Conservation (phyloP, 2,329 filamentous ascomycete genomes). For the Diaporthe citri region DNA sequence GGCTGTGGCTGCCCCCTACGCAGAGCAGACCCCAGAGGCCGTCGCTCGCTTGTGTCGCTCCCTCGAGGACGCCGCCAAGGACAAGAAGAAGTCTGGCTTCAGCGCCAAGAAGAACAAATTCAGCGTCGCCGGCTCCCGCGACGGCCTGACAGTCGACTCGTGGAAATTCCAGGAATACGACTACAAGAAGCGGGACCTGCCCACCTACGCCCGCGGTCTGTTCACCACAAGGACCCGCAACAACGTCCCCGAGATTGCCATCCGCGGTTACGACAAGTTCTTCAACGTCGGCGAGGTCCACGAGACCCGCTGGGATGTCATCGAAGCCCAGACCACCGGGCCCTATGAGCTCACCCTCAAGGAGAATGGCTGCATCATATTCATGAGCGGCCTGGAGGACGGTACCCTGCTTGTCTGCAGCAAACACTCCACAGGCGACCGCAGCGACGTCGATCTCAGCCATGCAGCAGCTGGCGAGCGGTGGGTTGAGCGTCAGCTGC, state of each 20-base stretch:
- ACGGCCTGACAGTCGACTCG: slow-evolving; percentile 81
- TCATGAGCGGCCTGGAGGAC: slow-evolving; percentile 91
- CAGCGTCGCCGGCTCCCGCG: slow-evolving; percentile 70
- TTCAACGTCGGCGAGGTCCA: slow-evolving; percentile 91
- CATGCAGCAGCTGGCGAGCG: slow-evolving; percentile 87
- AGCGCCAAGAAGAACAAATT: slow-evolving; percentile 87
- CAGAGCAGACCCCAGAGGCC: slow-evolving; percentile 76
- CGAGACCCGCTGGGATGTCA: slow-evolving; percentile 85
- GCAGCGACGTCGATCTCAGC: slow-evolving; percentile 78
- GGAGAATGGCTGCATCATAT: slow-evolving; percentile 99
- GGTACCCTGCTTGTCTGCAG: slow-evolving; percentile 95
- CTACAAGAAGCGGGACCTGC: slow-evolving; percentile 88
- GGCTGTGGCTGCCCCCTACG: slow-evolving; percentile 66
- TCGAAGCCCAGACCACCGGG: slow-evolving; percentile 80
- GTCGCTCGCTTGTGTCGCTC: slow-evolving; percentile 74
- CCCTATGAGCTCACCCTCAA: slow-evolving; percentile 97
- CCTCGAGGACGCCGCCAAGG: slow-evolving; percentile 70
- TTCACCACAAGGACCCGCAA: slow-evolving; percentile 83
- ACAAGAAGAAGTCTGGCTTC: slow-evolving; percentile 70
- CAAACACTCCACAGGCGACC: slow-evolving; percentile 93
- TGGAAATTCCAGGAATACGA: slow-evolving; percentile 97
- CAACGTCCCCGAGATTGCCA: slow-evolving; percentile 80
- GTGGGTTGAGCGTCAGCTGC: slow-evolving; percentile 85
- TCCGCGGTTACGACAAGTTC: slow-evolving; percentile 98
- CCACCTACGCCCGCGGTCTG: slow-evolving; percentile 92